phyloP scores from a whole-genome alignment of 2,329 filamentous ascomycete genomes.

The Periconia sp. region DNA sequence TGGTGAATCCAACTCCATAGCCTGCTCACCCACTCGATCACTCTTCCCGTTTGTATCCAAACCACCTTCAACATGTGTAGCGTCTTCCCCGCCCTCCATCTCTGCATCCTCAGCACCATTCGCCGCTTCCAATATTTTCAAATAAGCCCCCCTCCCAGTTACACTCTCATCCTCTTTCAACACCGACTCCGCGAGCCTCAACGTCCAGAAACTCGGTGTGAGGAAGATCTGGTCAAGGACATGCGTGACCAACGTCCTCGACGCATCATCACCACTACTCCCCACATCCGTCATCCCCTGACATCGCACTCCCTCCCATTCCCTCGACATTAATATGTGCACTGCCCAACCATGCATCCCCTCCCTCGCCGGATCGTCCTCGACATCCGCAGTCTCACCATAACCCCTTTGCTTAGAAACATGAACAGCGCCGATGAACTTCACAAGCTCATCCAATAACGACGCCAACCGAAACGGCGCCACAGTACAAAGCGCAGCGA shows the following conservation, averaged over 20 bases:
- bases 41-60: not conserved
- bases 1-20: not conserved
- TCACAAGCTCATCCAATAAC: slow-evolving; percentile 43
- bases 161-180: slow-evolving; percentile 24
- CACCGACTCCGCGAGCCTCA: slow-evolving; percentile 37
- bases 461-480: slow-evolving; percentile 39
- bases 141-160: slow-evolving; percentile 15
- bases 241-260: slow-evolving; percentile 14
- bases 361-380: slow-evolving; percentile 42
- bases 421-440: slow-evolving; percentile 29
- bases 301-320: slow-evolving; percentile 38
- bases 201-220: slow-evolving; percentile 41
- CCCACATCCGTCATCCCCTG: slow-evolving; percentile 6
- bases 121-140: slow-evolving; percentile 35
- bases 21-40: not conserved
- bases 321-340: slow-evolving; percentile 47
- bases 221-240: slow-evolving; percentile 34
- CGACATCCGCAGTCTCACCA: slow-evolving; percentile 4
- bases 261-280: not conserved
- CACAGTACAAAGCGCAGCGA: slow-evolving; percentile 37
- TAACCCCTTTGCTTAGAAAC: not conserved
- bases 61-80: not conserved
- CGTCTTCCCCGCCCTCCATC: slow-evolving; percentile 1
- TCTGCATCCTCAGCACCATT: slow-evolving; percentile 2
- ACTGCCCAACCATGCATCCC: slow-evolving; percentile 53